phyloP scores from a whole-genome alignment of 2,329 filamentous ascomycete genomes.

The Erysiphe pulchra region DNA sequence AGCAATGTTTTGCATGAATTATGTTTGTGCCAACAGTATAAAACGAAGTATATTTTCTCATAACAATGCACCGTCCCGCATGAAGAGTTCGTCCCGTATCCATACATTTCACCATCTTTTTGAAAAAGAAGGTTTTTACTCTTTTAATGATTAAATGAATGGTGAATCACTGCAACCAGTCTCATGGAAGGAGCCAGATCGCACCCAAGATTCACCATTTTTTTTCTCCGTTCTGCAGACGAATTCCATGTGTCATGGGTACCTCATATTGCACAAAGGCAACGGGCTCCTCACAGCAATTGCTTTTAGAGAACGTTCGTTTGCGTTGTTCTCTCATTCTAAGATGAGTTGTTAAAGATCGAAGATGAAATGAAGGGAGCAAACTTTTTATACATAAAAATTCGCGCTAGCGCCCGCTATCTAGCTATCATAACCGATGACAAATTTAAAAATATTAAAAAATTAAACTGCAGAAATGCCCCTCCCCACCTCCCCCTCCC shows the following conservation, averaged over 20 bases:
- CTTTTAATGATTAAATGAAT: too few species aligned
- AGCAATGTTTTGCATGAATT: too few species aligned
- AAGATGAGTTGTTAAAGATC: neutral
- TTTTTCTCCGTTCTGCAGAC: slow-evolving; percentile 12
- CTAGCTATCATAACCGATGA: neutral
- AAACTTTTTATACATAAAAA: neutral
- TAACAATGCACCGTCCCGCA: too few species aligned
- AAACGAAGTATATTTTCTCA: too few species aligned
- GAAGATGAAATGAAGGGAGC: neutral
- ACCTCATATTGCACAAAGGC: slow-evolving; percentile 9
- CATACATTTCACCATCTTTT: too few species aligned
- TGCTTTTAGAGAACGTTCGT: slow-evolving; percentile 12
- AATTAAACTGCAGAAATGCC: neutral
- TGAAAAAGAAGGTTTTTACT: too few species aligned
- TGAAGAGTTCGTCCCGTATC: too few species aligned
- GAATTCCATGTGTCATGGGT: slow-evolving; percentile 12
- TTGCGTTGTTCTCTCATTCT: slow-evolving; percentile 6
- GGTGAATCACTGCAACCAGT: slow-evolving; percentile 13
- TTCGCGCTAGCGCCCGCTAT: neutral
- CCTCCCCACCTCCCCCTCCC: neutral
- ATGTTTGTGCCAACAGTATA: too few species aligned
- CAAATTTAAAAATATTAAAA: neutral
- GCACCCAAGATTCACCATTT: slow-evolving; percentile 12
- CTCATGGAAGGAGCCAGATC: slow-evolving; percentile 8
- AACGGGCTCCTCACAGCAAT: slow-evolving; percentile 12